These are phyloP conservation scores for Nowakowskiella sp. DNA, from an alignment of 192 early-diverging fungal species.

Conservation along the genomic window DNA sequence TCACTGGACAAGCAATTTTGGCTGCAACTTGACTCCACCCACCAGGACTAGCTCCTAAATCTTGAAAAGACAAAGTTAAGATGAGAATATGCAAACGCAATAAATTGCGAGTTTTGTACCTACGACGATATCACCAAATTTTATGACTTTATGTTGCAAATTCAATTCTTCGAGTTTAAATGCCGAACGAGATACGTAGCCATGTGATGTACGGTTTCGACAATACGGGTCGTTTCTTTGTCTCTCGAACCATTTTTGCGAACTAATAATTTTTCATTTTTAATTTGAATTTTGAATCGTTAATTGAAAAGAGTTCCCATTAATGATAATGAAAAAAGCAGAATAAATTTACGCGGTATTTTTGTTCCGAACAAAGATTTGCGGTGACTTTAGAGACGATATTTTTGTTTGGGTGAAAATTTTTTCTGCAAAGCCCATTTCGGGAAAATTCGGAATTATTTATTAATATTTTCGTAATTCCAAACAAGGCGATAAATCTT, in stretches of 20 bases:
- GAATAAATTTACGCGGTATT: no score
- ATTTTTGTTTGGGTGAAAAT: no score
- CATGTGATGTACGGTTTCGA: slow-evolving; percentile 39
- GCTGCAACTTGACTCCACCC: slow-evolving; percentile 71
- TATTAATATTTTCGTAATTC: no score
- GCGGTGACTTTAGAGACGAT: no score
- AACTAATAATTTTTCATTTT: no score
- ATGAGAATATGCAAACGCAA: not conserved
- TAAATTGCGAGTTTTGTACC: not conserved
- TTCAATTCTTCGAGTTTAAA: slow-evolving; percentile 59
- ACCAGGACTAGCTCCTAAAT: slow-evolving; percentile 69
- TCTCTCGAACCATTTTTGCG: slow-evolving; percentile 60
- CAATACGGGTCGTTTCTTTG: slow-evolving; percentile 64
- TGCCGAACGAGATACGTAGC: slow-evolving; percentile 63
- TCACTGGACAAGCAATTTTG: slow-evolving; percentile 15
- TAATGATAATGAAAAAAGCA: no score
- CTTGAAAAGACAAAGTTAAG: slow-evolving; percentile 13
- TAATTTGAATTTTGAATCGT: no score
- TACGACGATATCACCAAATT: slow-evolving; percentile 10
- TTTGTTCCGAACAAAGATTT: no score
- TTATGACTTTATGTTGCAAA: slow-evolving; percentile 14
- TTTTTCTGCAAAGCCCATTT: no score
- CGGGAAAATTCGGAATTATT: no score
- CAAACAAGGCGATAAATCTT: no score
- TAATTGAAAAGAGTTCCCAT: no score